Evolutionary conservation across 306 rosid genomes (phyloP).

Genomic region (Rosa multiflora): DNA sequence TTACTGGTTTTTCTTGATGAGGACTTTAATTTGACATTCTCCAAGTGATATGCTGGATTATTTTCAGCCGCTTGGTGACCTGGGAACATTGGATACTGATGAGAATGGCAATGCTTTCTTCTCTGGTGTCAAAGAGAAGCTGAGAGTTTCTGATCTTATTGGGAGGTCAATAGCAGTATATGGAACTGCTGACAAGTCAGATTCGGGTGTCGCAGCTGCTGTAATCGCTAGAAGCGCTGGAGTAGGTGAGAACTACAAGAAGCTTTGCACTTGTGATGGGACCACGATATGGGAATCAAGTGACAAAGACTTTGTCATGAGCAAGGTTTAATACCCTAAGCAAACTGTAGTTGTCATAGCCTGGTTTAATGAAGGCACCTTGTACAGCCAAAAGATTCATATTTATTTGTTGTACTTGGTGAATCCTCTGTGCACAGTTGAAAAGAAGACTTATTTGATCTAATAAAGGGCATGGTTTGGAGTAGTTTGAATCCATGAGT

Average conservation of each 20-base stretch:
- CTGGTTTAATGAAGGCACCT: not conserved
- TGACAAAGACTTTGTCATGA: slow-evolving; percentile 33
- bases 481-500: not conserved
- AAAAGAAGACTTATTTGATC: not conserved
- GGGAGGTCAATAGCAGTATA: slow-evolving; percentile 77
- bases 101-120: slow-evolving; percentile 68
- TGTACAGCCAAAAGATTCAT: slow-evolving; percentile 2
- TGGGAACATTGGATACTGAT: slow-evolving; percentile 83
- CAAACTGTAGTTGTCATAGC: not conserved
- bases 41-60: slow-evolving; percentile 15
- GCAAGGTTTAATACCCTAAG: slow-evolving; percentile 34
- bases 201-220: slow-evolving; percentile 67
- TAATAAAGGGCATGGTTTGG: not conserved
- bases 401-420: not conserved
- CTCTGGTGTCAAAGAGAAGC: slow-evolving; percentile 64
- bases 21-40: not conserved
- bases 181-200: slow-evolving; percentile 65
- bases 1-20: not conserved
- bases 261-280: slow-evolving; percentile 70
- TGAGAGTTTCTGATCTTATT: slow-evolving; percentile 79
- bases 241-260: slow-evolving; percentile 92
- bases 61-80: slow-evolving; percentile 91
- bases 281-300: slow-evolving; percentile 60
- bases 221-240: slow-evolving; percentile 96
- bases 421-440: not conserved